phyloP scores from a whole-genome alignment of 2,329 filamentous ascomycete genomes.

The Beauveria varroae region DNA sequence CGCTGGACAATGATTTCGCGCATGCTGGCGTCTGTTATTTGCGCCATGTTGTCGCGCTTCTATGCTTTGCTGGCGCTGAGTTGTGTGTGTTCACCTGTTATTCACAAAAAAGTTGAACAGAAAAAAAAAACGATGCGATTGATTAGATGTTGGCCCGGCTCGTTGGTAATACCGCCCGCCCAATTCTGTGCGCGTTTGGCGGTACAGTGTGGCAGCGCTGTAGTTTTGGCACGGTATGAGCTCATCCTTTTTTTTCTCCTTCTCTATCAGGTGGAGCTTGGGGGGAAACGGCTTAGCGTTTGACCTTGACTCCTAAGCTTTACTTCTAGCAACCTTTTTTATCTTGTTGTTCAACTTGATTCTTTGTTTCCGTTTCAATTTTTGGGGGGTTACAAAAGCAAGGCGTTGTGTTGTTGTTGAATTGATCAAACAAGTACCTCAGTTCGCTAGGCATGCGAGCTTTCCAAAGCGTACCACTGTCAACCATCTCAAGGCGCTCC shows the following conservation, averaged over 20 bases:
- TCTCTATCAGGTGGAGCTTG: slow-evolving; percentile 1
- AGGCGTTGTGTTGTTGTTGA: not conserved
- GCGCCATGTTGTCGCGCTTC: slow-evolving; percentile 33
- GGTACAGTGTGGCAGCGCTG: slow-evolving; percentile 8
- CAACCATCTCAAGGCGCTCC: not conserved
- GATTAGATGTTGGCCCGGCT: slow-evolving; percentile 24
- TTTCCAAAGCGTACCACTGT: not conserved
- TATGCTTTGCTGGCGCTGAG: no score
- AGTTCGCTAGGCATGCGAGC: slow-evolving; percentile 3
- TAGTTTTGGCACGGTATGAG: slow-evolving; percentile 26
- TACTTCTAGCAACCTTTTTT: not conserved
- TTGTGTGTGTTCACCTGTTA: no score
- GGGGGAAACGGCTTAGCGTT: not conserved
- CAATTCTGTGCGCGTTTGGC: slow-evolving; percentile 13
- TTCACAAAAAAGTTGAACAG: not conserved
- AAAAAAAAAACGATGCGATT: slow-evolving; percentile 23
- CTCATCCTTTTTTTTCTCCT: slow-evolving; percentile 18
- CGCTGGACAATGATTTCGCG: slow-evolving; percentile 60
- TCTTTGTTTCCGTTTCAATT: not conserved
- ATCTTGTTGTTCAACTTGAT: not conserved
- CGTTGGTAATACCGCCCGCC: not conserved
- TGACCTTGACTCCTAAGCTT: not conserved
- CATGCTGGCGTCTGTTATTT: slow-evolving; percentile 67
- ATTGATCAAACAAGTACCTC: not conserved
- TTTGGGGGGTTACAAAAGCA: not conserved